Base-by-base conservation (phyloP, 192 early-diverging fungal species). In the Obelidium mucronatum region DNA sequence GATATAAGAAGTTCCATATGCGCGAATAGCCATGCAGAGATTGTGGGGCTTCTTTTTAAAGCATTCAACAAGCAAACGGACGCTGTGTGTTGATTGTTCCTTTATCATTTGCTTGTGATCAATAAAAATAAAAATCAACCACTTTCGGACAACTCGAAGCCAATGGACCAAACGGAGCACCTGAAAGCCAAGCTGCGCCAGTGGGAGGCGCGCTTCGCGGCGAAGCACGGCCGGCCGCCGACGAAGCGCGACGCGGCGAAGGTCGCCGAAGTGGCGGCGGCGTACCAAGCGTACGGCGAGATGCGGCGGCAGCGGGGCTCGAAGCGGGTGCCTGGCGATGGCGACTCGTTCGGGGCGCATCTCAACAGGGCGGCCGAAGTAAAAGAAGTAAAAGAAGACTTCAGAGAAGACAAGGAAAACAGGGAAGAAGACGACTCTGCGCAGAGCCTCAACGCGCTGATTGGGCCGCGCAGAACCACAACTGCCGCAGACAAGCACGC, bases 181-280 rank as follows among this genome's bases (percentile, higher is more conserved):
- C 51, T 58, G 17, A 76, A 76, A 36, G 4, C 8, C 22, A 76
- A 76, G 65, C 74, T 76, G 31, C 17, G 17, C 8, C 24, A 17
- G 48, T 77, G 76, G 76, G 76, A 77, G 40, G 4, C 0, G 4
- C 48, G 56, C 5, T 77, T 77, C 44, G 31, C 24, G 19, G 67
- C 48, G 3, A 77, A 70, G 51, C 67, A 70, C 42, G 35, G 67
- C n/a, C 65, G 67, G 22, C 5, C 26, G 30, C 76, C 76, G 5
- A 69, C 76, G 1, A 69, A 70, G 56, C 55, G 17, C 17, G 76
- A 77, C 34, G 39, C 62, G n/a, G 69, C 37, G 0, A 56, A 36
- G n/a, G 63, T 55, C 1, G 26, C 76, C 3, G 42, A 44, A 44
- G 42, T 44, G 6, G 42, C 42, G 6, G 42, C 42, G 6, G 42